Conservation (phyloP, 106 monocot species). For the Iris macrosiphon region DNA sequence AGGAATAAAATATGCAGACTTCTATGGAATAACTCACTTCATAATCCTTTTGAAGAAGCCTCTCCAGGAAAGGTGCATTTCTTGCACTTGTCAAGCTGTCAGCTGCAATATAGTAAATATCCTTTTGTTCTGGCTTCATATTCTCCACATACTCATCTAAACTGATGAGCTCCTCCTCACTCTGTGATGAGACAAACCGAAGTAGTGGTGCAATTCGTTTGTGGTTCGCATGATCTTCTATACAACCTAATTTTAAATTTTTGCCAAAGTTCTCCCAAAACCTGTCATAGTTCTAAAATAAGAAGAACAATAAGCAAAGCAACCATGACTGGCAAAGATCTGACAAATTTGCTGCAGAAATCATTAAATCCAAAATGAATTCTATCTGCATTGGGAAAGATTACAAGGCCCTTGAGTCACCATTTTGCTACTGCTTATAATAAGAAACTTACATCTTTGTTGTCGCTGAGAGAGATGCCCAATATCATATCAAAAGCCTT, state of each 20-base stretch:
- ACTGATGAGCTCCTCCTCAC: conserved; percentile 78
- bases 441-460: conserved; percentile 75
- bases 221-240: conserved; percentile 91
- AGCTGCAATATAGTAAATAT: conserved; percentile 85
- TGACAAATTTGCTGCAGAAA: no score
- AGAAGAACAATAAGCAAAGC: background rate
- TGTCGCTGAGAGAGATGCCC: conserved; percentile 90
- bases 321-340: no score
- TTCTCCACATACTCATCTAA: conserved; percentile 97
- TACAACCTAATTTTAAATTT: conserved; percentile 84
- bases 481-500: conserved; percentile 99
- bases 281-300: conserved; percentile 82
- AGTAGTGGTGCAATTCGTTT: conserved; percentile 95
- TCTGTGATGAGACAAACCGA: conserved; percentile 87
- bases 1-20: no score
- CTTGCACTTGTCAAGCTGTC: conserved; percentile 85
- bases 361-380: no score
- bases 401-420: no score
- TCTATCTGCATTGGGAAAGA: no score
- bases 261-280: conserved; percentile 99
- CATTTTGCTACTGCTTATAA: no score
- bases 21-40: conserved; percentile 57
- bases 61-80: conserved; percentile 89
- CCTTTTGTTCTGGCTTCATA: conserved; percentile 96
- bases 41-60: conserved; percentile 64